Conservation (phyloP, 768 basidiomycete species). For the Rhodotorula graminis region DNA sequence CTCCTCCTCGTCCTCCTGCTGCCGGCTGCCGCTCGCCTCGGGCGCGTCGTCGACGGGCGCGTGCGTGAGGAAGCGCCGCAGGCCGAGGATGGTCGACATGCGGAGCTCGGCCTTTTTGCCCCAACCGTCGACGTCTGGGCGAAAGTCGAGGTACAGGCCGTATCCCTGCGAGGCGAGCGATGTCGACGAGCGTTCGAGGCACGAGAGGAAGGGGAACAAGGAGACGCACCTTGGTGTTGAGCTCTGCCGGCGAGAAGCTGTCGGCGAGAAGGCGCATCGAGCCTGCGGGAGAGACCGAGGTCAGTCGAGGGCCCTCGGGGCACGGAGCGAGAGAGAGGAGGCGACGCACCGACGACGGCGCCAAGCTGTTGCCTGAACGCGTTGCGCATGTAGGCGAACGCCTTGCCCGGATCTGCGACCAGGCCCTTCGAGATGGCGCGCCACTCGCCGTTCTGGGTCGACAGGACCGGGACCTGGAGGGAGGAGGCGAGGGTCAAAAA, state of each 20-base stretch:
- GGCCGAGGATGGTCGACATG: constrained; percentile 62
- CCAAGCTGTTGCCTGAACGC: constrained; percentile 75
- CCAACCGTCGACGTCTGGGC: constrained; percentile 72
- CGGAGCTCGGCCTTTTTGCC: constrained; percentile 71
- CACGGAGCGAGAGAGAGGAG: neutral
- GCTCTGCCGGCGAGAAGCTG: constrained; percentile 46
- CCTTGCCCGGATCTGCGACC: constrained; percentile 62
- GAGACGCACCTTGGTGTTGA: constrained; percentile 41
- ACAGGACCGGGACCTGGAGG: constrained; percentile 65
- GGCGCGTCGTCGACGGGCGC: too few species aligned
- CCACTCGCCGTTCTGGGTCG: constrained; percentile 67
- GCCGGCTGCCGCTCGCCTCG: too few species aligned
- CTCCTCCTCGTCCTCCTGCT: too few species aligned
- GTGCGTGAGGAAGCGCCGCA: constrained; percentile 40
- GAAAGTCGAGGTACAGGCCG: constrained; percentile 77
- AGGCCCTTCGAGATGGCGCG: constrained; percentile 69
- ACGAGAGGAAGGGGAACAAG: neutral
- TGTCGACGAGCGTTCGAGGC: constrained; percentile 43
- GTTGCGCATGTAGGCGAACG: constrained; percentile 76
- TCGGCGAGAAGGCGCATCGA: constrained; percentile 48
- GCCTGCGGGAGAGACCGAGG: constrained; percentile 17
- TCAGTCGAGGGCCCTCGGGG: neutral
- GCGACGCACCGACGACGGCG: constrained; percentile 69
- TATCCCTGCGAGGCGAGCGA: constrained; percentile 63
- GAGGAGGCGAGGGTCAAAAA: neutral